Conservation (phyloP, 345 rosid species). For the Arabis alpina region DNA sequence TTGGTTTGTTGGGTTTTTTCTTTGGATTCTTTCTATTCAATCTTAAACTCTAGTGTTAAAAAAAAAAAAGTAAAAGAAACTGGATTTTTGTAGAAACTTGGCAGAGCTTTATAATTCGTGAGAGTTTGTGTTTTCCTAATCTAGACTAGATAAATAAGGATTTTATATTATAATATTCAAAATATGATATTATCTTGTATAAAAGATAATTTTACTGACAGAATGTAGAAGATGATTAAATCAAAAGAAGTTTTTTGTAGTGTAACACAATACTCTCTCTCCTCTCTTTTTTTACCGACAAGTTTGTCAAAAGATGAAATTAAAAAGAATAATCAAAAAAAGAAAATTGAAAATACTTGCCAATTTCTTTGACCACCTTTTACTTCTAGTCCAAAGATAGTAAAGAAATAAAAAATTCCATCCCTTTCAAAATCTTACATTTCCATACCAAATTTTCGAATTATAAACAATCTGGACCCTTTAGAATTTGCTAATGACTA, state of each 20-base stretch:
- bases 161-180: not conserved
- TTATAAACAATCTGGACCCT: slow-evolving; percentile 1
- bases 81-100: slow-evolving; percentile 5
- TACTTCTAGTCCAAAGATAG: slow-evolving; percentile 1
- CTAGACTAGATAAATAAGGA: not conserved
- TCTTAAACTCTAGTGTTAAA: too few species aligned
- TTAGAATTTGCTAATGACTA: slow-evolving; percentile 8
- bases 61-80: too few species aligned
- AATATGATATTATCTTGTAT: not conserved
- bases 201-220: not conserved
- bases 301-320: slow-evolving; percentile 27
- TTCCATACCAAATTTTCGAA: slow-evolving; percentile 7
- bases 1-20: too few species aligned
- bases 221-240: slow-evolving; percentile 28
- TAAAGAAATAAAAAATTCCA: not conserved
- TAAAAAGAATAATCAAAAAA: not conserved
- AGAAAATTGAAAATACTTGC: slow-evolving; percentile 24
- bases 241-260: slow-evolving; percentile 36
- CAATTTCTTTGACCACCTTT: slow-evolving; percentile 42
- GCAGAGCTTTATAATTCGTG: slow-evolving; percentile 17
- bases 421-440: slow-evolving; percentile 9
- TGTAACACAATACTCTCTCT: slow-evolving; percentile 1
- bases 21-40: too few species aligned
- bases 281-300: slow-evolving; percentile 16
- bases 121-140: slow-evolving; percentile 31